Base-by-base conservation (phyloP, 148 eudicot genomes). In the Vaccinium vitisidaea region DNA sequence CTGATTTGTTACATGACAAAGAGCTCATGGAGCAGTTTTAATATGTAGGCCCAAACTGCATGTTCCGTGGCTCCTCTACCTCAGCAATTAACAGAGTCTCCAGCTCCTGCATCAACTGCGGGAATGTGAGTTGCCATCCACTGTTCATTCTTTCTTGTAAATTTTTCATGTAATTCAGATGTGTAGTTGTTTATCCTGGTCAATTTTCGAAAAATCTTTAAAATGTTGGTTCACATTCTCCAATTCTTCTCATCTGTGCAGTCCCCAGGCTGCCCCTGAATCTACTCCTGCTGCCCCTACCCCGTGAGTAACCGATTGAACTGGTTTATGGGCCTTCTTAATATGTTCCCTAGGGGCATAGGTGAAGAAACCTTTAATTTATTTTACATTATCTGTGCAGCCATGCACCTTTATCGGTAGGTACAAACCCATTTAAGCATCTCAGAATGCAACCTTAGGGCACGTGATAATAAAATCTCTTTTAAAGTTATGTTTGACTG, bases 301-400 rank as follows among this genome's bases (percentile, higher is more conserved):
- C 30, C 86, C 89, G 97, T 94, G 88, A 94, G 97, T 89, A 77
- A 70, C 65, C 14, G 53, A 56, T 69, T 7, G 74, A 27, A 69
- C 8, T 27, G 74, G 16, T 69, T 69, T 69, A 32, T 69, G 39
- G 74, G 25, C 30, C 39, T 27, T 69, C 39, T 27, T 69, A 69
- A 30, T 30, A 27, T 30, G 74, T 69, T 69, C 36, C 73, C 39
- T 69, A 69, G 30, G 74, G 39, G 8, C 74, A 69, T 69, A 11
- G 16, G 74, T 69, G 39, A 5, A 69, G 39, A 69, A 19, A 69
- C 18, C 74, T 65, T 65, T 25, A 27, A 67, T 3, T 13, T 67
- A 67, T 25, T 25, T 11, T 11, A 67, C 16, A 13, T 10, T 67
- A 6, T 25, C 73, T 4, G 39, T 67, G 36, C 39, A 36, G 39